Conservation (phyloP, 2,329 filamentous ascomycete genomes). For the Emergomyces pasteurianus region DNA sequence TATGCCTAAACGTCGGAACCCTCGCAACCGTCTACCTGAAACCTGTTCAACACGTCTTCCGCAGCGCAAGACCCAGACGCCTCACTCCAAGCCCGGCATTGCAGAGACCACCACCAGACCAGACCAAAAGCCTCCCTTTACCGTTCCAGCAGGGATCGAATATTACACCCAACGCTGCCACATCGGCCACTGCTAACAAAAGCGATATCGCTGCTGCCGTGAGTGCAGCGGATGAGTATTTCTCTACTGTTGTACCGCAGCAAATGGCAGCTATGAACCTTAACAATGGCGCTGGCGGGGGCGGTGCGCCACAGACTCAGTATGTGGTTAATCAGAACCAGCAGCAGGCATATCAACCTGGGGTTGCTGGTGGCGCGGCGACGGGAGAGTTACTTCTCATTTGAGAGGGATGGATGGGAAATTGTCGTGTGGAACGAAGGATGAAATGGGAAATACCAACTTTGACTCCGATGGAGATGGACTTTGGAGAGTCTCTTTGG, state of each 20-base stretch:
- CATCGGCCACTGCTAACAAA: conserved; percentile 18
- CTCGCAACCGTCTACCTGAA: conserved; percentile 96
- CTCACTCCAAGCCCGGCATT: conserved; percentile 75
- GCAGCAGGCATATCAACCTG: conserved; percentile 61
- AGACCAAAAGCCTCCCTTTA: conserved; percentile 21
- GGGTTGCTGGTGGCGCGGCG: conserved; percentile 48
- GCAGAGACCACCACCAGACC: conserved; percentile 53
- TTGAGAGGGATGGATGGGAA: background rate
- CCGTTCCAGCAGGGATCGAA: conserved; percentile 29
- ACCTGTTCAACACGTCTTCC: conserved; percentile 93
- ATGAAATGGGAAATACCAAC: background rate
- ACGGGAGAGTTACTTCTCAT: conserved; percentile 56
- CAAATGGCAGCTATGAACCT: conserved; percentile 63
- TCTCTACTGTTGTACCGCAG: conserved; percentile 61
- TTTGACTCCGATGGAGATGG: background rate
- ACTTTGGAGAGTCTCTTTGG: background rate
- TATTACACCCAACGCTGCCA: conserved; percentile 17
- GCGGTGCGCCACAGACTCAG: conserved; percentile 37
- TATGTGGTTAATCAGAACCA: conserved; percentile 73
- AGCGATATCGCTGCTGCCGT: conserved; percentile 58
- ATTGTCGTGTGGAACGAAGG: background rate
- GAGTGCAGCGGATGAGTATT: conserved; percentile 80
- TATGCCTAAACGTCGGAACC: conserved; percentile 93
- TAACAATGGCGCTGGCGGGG: conserved; percentile 51
- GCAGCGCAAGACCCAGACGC: conserved; percentile 67